Conservation (phyloP, 2,329 filamentous ascomycete genomes). For the Pyrenochaeta sp. region DNA sequence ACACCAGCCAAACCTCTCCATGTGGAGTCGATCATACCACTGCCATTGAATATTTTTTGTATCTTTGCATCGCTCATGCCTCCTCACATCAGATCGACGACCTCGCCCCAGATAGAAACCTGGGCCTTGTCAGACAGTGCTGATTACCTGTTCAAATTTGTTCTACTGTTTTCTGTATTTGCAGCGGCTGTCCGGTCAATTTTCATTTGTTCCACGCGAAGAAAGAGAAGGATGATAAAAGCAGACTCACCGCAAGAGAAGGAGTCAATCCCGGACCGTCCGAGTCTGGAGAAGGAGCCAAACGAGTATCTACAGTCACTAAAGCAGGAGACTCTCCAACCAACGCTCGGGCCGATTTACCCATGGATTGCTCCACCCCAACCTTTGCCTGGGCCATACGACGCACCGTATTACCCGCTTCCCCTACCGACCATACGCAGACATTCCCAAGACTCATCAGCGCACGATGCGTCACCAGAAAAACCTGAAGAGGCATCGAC, state of each 20-base stretch:
- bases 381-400: slow-evolving; percentile 45
- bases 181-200: slow-evolving; percentile 24
- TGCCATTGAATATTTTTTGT: slow-evolving; percentile 18
- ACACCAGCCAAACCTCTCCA: slow-evolving; percentile 29
- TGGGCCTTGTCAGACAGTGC: slow-evolving; percentile 7
- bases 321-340: slow-evolving; percentile 21
- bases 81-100: slow-evolving; percentile 32
- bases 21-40: slow-evolving; percentile 34
- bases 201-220: slow-evolving; percentile 15
- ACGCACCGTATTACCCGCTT: slow-evolving; percentile 45
- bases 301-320: slow-evolving; percentile 23
- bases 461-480: too few relatives aligned
- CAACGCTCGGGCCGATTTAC: slow-evolving; percentile 34
- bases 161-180: slow-evolving; percentile 29
- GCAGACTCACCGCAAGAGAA: slow-evolving; percentile 6
- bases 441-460: slow-evolving; percentile 21
- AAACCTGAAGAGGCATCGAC: slow-evolving; percentile 16
- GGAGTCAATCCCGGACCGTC: not conserved
- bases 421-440: slow-evolving; percentile 37
- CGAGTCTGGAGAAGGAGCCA: slow-evolving; percentile 4
- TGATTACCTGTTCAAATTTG: slow-evolving; percentile 18
- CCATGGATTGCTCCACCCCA: slow-evolving; percentile 45
- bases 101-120: slow-evolving; percentile 20
- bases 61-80: slow-evolving; percentile 37
- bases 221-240: slow-evolving; percentile 25